A percentile compares a stretch with the other conserved stretches of the same genome.
Conservation (phyloP, 2,329 filamentous ascomycete species). For the Ophiostoma angusticollis region DNA sequence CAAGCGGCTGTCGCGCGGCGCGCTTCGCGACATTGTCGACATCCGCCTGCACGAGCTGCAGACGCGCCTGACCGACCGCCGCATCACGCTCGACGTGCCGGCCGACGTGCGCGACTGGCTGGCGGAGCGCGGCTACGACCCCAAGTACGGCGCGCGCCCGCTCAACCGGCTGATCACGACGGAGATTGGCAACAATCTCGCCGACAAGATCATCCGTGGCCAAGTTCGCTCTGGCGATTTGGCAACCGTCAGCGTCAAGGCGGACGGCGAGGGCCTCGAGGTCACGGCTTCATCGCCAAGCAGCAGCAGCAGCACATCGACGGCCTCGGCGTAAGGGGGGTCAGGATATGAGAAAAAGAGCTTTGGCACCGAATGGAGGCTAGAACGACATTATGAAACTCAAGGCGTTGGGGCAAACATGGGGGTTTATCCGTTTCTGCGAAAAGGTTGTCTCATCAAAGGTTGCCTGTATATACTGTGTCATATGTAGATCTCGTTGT, state of each 20-base stretch:
- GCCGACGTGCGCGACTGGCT: conserved; percentile 72
- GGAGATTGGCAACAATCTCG: conserved; percentile 77
- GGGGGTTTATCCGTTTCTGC: no score
- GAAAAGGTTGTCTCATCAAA: no score
- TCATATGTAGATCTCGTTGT: no score
- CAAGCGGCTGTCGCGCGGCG: conserved; percentile 65
- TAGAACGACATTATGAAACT: no score
- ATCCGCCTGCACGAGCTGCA: conserved; percentile 82
- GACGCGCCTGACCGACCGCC: conserved; percentile 65
- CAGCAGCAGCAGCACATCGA: no score
- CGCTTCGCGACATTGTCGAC: conserved; percentile 84
- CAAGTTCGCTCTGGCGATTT: conserved; percentile 62
- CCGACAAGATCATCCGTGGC: conserved; percentile 84
- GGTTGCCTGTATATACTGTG: no score
- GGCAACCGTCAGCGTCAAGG: conserved; percentile 56
- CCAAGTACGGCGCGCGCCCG: conserved; percentile 79
- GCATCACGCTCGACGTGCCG: conserved; percentile 63
- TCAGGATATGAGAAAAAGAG: no score
- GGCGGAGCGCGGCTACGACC: conserved; percentile 79
- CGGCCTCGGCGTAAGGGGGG: background rate
- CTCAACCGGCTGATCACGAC: conserved; percentile 83
- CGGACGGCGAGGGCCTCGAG: conserved; percentile 45
- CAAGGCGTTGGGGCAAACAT: no score
- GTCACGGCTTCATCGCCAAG: conserved; percentile 21
- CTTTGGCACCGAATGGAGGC: no score